A percentile compares a stretch with the other conserved stretches of the same genome.
Conservation (phyloP, 2,329 filamentous ascomycete species). For the Scopulariopsis brevicaulis region DNA sequence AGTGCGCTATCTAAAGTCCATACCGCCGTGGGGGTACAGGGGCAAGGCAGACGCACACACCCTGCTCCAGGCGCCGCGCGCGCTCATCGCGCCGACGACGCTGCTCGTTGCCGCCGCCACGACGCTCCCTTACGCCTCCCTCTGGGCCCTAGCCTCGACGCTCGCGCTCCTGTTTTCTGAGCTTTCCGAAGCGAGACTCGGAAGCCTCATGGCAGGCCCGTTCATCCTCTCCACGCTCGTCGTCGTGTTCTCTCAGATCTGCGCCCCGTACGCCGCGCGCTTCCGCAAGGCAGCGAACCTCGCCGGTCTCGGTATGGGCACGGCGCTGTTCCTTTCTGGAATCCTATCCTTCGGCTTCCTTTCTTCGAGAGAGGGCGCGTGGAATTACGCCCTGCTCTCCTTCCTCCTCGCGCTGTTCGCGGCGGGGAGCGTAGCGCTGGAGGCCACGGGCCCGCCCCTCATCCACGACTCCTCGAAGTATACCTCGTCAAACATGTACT, state of each 20-base stretch:
- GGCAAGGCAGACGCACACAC: slow-evolving; percentile 15
- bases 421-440: slow-evolving; percentile 26
- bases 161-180: slow-evolving; percentile 34
- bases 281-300: slow-evolving; percentile 21
- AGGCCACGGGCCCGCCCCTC: slow-evolving; percentile 27
- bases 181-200: slow-evolving; percentile 25
- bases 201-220: slow-evolving; percentile 30
- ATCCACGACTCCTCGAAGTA: slow-evolving; percentile 36
- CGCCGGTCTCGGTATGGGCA: slow-evolving; percentile 22
- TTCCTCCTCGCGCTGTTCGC: slow-evolving; percentile 35
- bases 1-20: slow-evolving; percentile 23
- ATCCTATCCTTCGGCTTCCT: slow-evolving; percentile 32
- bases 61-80: slow-evolving; percentile 33
- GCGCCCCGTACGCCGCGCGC: slow-evolving; percentile 15
- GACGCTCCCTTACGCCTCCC: slow-evolving; percentile 28
- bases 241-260: slow-evolving; percentile 20
- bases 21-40: slow-evolving; percentile 26
- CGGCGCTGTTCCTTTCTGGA: slow-evolving; percentile 25
- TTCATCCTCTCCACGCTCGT: slow-evolving; percentile 26
- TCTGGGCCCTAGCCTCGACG: slow-evolving; percentile 34
- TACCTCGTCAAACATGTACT: slow-evolving; percentile 32
- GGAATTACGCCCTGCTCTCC: slow-evolving; percentile 27
- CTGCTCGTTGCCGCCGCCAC: slow-evolving; percentile 31
- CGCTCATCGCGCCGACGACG: slow-evolving; percentile 36
- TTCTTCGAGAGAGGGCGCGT: slow-evolving; percentile 10